These are phyloP conservation scores for Coprinopsis marcescibilis DNA, from an alignment of 768 basidiomycete genomes.

Conservation along the genomic window DNA sequence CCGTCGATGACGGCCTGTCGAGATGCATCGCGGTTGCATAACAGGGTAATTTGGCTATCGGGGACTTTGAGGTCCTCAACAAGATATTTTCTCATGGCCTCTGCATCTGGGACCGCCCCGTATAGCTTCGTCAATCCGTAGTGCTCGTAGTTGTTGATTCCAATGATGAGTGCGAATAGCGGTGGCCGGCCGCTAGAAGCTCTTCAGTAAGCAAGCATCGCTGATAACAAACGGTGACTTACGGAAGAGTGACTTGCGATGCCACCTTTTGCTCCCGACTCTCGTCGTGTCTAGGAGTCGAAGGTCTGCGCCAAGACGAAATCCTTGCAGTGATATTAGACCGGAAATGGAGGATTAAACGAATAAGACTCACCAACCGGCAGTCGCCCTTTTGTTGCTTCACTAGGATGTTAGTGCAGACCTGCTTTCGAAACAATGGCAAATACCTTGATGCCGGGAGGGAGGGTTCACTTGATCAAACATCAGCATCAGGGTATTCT, in stretches of 20 bases:
- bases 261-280: not conserved
- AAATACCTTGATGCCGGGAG: no score
- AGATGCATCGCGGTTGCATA: slow-evolving; percentile 34
- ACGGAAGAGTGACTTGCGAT: not conserved
- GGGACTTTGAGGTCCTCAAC: slow-evolving; percentile 24
- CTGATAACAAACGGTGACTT: not conserved
- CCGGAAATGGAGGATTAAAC: no score
- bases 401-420: no score
- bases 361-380: no score
- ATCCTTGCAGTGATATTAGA: no score
- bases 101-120: slow-evolving; percentile 35
- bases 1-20: slow-evolving; percentile 27
- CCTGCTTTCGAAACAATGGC: no score
- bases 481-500: not conserved
- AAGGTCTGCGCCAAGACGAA: no score
- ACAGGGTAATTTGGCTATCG: slow-evolving; percentile 25
- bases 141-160: slow-evolving; percentile 33
- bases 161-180: slow-evolving; percentile 37
- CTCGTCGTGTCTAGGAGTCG: no score
- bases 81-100: slow-evolving; percentile 31
- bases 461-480: not conserved
- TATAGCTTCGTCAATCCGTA: slow-evolving; percentile 20
- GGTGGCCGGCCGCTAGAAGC: slow-evolving; percentile 3
- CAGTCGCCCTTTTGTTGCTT: no score
- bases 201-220: not conserved